phyloP scores from a whole-genome alignment of 768 basidiomycete species.

The Mycena rebaudengoi region DNA sequence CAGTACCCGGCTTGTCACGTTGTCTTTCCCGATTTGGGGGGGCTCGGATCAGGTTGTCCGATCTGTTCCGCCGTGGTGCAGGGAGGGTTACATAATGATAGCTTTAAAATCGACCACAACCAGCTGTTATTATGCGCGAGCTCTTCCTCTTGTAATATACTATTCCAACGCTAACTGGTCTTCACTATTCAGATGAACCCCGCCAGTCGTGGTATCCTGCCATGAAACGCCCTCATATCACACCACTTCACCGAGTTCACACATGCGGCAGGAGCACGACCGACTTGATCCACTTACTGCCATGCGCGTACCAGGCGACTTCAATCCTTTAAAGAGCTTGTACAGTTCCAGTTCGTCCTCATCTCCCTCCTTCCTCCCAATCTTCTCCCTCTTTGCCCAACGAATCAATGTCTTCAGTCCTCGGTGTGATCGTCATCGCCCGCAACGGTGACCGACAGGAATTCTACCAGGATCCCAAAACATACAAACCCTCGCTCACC shows the following conservation, averaged over 20 bases:
- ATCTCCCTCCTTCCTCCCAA: not conserved
- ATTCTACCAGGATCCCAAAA: conserved; percentile 76
- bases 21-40: too few relatives aligned
- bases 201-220: too few relatives aligned
- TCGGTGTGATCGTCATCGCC: conserved; percentile 79
- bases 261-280: not conserved
- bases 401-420: conserved; percentile 61
- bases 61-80: too few relatives aligned
- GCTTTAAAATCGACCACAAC: too few relatives aligned
- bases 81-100: too few relatives aligned
- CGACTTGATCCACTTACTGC: not conserved
- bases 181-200: too few relatives aligned
- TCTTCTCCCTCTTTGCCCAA: not conserved
- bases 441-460: conserved; percentile 80
- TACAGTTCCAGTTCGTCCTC: not conserved
- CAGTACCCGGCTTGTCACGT: too few relatives aligned
- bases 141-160: too few relatives aligned
- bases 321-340: not conserved
- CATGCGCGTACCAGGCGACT: not conserved
- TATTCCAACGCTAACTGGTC: too few relatives aligned
- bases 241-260: too few relatives aligned
- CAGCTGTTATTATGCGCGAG: too few relatives aligned
- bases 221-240: not conserved
- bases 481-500: conserved; percentile 58
- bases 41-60: too few relatives aligned